Evolutionary conservation across 2,329 filamentous ascomycete genomes (phyloP), one percentile per base, ranked within the genome.

Genomic region (Beauveria rudraprayagi): DNA sequence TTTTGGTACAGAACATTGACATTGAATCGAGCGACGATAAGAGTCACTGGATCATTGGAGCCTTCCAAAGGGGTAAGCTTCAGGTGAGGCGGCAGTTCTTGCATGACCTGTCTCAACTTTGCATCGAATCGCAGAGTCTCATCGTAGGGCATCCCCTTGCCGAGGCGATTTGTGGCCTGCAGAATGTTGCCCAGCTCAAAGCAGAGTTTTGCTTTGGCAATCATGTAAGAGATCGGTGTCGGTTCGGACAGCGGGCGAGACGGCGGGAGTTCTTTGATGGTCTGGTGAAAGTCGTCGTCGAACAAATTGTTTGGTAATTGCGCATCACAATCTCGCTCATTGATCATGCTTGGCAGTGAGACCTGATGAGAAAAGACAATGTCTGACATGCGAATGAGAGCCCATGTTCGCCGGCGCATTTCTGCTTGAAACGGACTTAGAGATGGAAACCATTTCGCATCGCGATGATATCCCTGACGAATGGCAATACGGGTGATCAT

Each of bases 1-100:
- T 96, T 96, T 65, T 95, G 86, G 70, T 92, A 96, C 5, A 97
- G 76, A 55, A 94, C 87, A 64, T 94, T 90, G 37, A 97, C 77
- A 61, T 89, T 89, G 70, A 92, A 92, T 30, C 92, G 86, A 56
- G 92, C 89, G 77, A 96, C 88, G 62, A 97, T 87, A 63, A 94
- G 83, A 28, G 91, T 90, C 72, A 94, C 86, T 19, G 95, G 87
- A 67, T 96, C 92, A 52, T 86, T 80, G 5, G 84, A 87, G 60
- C 91, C 88, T 62, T 92, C 88, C 62, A 96, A 80, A 0, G 87
- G 81, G 37, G 87, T 86, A 66, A 96, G 79, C 66, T 85, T 87
- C 37, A 97, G 78, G 71, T 96, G 89, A 3, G 90, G 88, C 1
- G 94, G 91, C 55, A 96, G 82, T 61, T 87, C 83, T 40, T 88